Evolutionary conservation across 345 rosid genomes (phyloP).

Genomic region (Gossypium stocksii): DNA sequence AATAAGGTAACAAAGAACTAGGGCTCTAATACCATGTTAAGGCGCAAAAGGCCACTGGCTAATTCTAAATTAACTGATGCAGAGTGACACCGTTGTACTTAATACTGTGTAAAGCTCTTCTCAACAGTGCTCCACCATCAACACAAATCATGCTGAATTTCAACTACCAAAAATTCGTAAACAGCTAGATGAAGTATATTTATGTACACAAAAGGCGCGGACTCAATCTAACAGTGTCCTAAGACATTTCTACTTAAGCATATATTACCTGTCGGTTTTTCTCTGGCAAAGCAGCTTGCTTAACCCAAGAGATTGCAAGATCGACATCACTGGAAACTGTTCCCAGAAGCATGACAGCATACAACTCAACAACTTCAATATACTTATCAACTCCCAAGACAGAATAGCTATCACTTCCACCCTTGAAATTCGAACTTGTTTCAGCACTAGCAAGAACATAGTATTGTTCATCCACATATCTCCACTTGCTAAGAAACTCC

Average conservation of each 20-base stretch:
- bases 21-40: background rate
- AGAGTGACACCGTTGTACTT: background rate
- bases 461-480: constrained; percentile 40
- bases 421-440: constrained; percentile 20
- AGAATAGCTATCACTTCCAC: constrained; percentile 29
- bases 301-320: constrained; percentile 74
- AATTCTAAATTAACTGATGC: background rate
- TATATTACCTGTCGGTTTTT: constrained; percentile 63
- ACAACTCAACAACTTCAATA: constrained; percentile 64
- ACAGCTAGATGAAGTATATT: background rate
- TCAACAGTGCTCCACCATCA: background rate
- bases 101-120: background rate
- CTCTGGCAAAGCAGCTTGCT: constrained; percentile 72
- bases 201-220: background rate
- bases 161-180: background rate
- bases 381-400: constrained; percentile 47
- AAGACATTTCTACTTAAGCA: background rate
- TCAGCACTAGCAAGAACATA: constrained; percentile 33
- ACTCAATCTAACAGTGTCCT: background rate
- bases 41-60: background rate
- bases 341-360: constrained; percentile 55
- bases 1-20: background rate
- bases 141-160: background rate
- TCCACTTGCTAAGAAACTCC: constrained; percentile 72
- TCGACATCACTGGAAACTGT: constrained; percentile 43